Evolutionary conservation across 352 stramenopile genomes (phyloP).

Genomic region (Thraustochytrium striatum): DNA sequence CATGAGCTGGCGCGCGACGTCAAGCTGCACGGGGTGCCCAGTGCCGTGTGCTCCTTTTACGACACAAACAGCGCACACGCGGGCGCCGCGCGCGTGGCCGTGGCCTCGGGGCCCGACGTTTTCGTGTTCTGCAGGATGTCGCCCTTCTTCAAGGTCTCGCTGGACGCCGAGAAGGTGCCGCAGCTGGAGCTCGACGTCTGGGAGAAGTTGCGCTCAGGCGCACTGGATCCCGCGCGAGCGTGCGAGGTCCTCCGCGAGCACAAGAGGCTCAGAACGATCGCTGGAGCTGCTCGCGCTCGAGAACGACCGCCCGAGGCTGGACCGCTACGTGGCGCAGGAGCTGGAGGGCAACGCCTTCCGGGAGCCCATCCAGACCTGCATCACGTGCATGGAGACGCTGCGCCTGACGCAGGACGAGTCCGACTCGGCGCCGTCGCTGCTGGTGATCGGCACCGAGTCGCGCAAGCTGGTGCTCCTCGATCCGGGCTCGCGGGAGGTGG

Average conservation of each 20-base stretch:
- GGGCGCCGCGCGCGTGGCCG: neutral
- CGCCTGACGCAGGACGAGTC: neutral
- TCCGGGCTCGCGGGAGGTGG: slow-evolving; percentile 4
- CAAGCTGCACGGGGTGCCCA: slow-evolving; percentile 2
- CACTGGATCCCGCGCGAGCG: neutral
- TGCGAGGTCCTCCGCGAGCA: slow-evolving; percentile 10
- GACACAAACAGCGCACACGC: neutral
- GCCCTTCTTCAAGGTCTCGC: slow-evolving; percentile 31
- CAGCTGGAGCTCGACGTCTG: slow-evolving; percentile 15
- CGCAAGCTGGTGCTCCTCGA: slow-evolving; percentile 56
- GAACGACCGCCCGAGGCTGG: neutral
- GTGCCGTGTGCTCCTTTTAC: slow-evolving; percentile 12
- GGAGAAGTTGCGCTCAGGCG: neutral
- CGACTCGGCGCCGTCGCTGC: neutral
- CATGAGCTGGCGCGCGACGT: neutral
- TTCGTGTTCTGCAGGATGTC: slow-evolving; percentile 12
- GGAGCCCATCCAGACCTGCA: neutral
- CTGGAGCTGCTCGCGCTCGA: slow-evolving; percentile 37
- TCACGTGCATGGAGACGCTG: slow-evolving; percentile 29
- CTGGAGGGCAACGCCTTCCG: neutral
- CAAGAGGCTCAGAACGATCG: slow-evolving; percentile 16
- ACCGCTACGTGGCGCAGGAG: slow-evolving; percentile 16
- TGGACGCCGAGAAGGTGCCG: slow-evolving; percentile 1
- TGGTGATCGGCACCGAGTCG: slow-evolving; percentile 77
- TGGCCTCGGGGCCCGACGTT: slow-evolving; percentile 13